Conservation (phyloP, 306 rosid species). For the Arachis hypogaea region DNA sequence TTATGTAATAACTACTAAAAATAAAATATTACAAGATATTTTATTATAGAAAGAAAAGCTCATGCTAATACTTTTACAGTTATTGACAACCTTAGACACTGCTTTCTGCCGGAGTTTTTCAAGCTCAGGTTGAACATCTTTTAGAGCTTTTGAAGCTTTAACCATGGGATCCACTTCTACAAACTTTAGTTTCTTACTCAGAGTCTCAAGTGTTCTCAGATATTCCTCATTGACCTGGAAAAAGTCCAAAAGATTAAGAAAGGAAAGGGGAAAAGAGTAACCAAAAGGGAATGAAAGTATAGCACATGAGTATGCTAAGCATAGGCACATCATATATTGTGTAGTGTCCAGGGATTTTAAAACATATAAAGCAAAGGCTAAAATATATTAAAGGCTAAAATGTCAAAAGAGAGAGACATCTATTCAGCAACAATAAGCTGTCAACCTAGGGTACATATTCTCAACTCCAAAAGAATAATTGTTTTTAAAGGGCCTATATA, state of each 20-base stretch:
- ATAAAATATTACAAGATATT: constrained; percentile 12
- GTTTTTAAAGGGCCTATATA: constrained; percentile 23
- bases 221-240: constrained; percentile 95
- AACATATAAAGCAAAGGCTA: constrained; percentile 23
- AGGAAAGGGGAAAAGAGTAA: not conserved
- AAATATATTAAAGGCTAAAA: constrained; percentile 21
- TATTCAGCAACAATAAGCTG: constrained; percentile 18
- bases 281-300: constrained; percentile 18
- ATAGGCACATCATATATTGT: constrained; percentile 17
- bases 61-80: constrained; percentile 10
- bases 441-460: constrained; percentile 7
- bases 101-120: constrained; percentile 96
- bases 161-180: constrained; percentile 88
- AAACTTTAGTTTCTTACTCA: constrained; percentile 89
- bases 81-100: constrained; percentile 77
- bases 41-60: constrained; percentile 12
- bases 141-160: constrained; percentile 88
- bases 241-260: constrained; percentile 36
- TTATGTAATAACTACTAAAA: constrained; percentile 22
- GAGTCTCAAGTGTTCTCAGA: constrained; percentile 86
- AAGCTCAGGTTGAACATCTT: constrained; percentile 97
- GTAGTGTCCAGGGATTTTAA: constrained; percentile 31
- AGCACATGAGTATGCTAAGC: not conserved
- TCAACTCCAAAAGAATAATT: constrained; percentile 12
- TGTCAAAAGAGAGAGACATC: constrained; percentile 14